Evolutionary conservation across 2,329 filamentous ascomycete genomes (phyloP), one percentile per base, ranked within the genome.

Genomic region (Fusarium redolens): DNA sequence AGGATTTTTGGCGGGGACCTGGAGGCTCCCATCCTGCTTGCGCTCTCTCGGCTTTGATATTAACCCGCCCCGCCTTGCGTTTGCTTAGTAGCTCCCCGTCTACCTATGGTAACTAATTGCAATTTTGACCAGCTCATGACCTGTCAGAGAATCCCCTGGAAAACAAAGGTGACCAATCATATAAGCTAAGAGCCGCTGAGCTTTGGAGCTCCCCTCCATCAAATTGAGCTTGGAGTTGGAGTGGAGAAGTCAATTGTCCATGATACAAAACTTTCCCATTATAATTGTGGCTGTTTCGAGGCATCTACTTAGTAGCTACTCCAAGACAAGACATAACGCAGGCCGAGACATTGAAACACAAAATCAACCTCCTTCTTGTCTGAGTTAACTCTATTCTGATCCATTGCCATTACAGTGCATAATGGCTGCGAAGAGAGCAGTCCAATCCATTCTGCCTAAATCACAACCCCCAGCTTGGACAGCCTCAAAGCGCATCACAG

Each of bases 401-500:
- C 20, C 18, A 35, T n/a, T 35, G 7, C 14, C 40, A 28, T 48
- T 37, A 22, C 48, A 38, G 31, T 43, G 25, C 44, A 61, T 35
- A 41, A 73, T 73, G 70, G 61, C 57, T 51, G 54, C 57, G 41
- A 73, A 55, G 28, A 61, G 66, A 40, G 31, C 51, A 48, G 70
- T 43, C 20, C 70, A 73, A 51, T 57, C 31, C 18, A 56, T 73
- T 68, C 54, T 73, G 66, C 66, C 70, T 56, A 73, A 73, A 68
- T 60, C 70, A 41, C 41, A 64, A n/a, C 25, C 48, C 40, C 69
- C 68, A 33, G 38, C 62, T 38, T 99, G 96, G 96, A 87, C 86
- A 1, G 73, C 95, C 1, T 97, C 94, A 2, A 90, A 92, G 14
- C 86, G 91, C 1, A 83, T 96, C 12, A 87, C 90, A 2, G 95